Conservation (phyloP, 176 grass and related monocot genomes). For the Dactylis glomerata region DNA sequence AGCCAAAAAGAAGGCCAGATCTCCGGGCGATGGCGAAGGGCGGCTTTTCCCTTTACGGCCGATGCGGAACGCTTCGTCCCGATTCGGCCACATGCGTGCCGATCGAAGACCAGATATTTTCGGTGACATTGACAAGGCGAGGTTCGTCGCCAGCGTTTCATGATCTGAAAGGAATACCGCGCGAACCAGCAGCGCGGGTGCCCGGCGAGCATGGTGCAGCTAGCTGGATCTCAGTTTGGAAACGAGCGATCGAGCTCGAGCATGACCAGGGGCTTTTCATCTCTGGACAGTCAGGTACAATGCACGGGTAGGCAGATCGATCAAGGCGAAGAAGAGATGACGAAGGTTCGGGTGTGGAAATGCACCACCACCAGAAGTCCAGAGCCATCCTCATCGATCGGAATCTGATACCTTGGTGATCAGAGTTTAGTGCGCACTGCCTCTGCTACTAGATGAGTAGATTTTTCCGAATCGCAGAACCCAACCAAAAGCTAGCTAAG, state of each 20-base stretch:
- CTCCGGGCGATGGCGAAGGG: not conserved
- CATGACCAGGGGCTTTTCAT: not conserved
- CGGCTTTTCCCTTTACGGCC: not conserved
- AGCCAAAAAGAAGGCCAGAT: no score
- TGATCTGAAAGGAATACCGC: slow-evolving; percentile 9
- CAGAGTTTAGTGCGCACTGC: no score
- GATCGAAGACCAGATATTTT: not conserved
- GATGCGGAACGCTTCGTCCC: not conserved
- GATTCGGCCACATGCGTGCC: not conserved
- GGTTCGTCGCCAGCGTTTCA: not conserved
- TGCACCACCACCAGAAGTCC: not conserved
- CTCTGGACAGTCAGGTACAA: not conserved
- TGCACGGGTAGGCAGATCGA: not conserved
- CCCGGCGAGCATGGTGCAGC: not conserved
- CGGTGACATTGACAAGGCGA: not conserved
- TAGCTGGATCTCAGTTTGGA: no score
- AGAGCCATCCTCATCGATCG: not conserved
- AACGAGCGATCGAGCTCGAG: not conserved
- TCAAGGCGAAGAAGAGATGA: no score
- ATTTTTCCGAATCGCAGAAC: no score
- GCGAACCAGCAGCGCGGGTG: no score
- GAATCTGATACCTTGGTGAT: slow-evolving; percentile 5
- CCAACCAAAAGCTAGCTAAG: no score
- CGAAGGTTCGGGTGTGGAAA: slow-evolving; percentile 9
- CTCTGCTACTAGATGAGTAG: no score